A percentile compares a stretch with the other conserved stretches of the same genome.
Conservation (phyloP, 1,139 yeast genomes). For the Geotrichum siamense region DNA sequence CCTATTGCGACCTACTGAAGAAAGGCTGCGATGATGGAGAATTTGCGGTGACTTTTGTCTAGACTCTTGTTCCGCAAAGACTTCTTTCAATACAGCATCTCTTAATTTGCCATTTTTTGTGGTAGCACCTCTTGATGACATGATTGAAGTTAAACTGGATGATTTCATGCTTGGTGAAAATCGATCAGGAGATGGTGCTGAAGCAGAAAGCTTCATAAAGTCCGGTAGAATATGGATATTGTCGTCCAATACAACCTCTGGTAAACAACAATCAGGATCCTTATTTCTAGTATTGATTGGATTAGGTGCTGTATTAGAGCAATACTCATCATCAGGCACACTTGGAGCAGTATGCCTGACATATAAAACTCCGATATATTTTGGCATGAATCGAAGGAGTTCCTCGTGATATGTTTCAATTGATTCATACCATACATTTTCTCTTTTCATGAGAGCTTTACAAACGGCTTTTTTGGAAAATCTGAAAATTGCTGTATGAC, state of each 20-base stretch:
- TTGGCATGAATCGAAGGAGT: slow-evolving; percentile 78
- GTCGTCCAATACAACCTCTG: slow-evolving; percentile 82
- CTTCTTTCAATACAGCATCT: slow-evolving; percentile 61
- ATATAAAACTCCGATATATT: slow-evolving; percentile 86
- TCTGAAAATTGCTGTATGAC: slow-evolving; percentile 93
- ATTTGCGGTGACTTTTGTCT: slow-evolving; percentile 1
- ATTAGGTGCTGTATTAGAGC: not conserved
- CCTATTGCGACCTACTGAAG: slow-evolving; percentile 7
- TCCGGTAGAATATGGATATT: slow-evolving; percentile 85
- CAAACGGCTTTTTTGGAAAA: slow-evolving; percentile 93
- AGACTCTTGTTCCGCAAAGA: slow-evolving; percentile 39
- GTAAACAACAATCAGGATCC: slow-evolving; percentile 35
- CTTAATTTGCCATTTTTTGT: slow-evolving; percentile 57
- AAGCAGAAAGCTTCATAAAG: slow-evolving; percentile 57
- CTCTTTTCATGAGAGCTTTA: slow-evolving; percentile 83
- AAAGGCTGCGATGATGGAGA: slow-evolving; percentile 13
- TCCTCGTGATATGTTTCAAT: slow-evolving; percentile 73
- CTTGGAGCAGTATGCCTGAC: slow-evolving; percentile 61
- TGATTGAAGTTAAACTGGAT: slow-evolving; percentile 9
- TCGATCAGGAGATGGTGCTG: slow-evolving; percentile 40
- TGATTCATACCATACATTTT: slow-evolving; percentile 84
- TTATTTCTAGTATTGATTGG: slow-evolving; percentile 1
- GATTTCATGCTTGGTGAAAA: slow-evolving; percentile 10
- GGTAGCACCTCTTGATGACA: slow-evolving; percentile 49
- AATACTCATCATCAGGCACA: slow-evolving; percentile 14